Evolutionary conservation across 2,329 filamentous ascomycete species (phyloP), one percentile per base, ranked within the genome.

Genomic region (Stachybotrys chartarum): DNA sequence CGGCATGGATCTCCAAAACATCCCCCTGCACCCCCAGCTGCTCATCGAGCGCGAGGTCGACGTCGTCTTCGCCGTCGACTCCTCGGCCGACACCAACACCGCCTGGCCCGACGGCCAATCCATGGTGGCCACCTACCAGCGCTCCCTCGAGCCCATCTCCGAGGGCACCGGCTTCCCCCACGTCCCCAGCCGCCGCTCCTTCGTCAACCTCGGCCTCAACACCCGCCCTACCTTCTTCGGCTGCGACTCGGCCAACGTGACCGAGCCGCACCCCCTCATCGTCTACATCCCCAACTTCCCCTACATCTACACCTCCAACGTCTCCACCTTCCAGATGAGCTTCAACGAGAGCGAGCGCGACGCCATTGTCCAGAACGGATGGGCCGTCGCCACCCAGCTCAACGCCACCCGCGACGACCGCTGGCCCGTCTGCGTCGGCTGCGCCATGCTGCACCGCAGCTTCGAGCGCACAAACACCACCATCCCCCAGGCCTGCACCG

Each of bases 381-480:
- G 88, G 74, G 83, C 94, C 62, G 83, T 87, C 17, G 92, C 83
- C 3, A 97, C 92, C 0, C 86, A 88, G 76, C 90, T 83, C 53
- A 97, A 97, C 72, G 83, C 80, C 52, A 92, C 90, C 0, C 67
- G 86, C 3, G 87, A 95, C 68, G 63, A 72, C 3, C 72, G 87
- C 59, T 99, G 94, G 93, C 79, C 87, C 0, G 78, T 84, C 1
- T 99, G 93, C 63, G 87, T 96, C 5, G 91, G 86, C 24, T 99
- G 94, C 71, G 94, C 93, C 6, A 85, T 96, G 45, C 78, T 97
- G 16, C 83, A 81, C 54, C 83, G 93, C 58, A 91, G 86, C 61
- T 82, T 94, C 60, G 78, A 84, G 58, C 81, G 90, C 52, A 93
- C 90, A 0, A 77, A 79, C 17, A 87, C 87, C 0, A 59, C 74